Conservation (phyloP, 306 rosid species). For the Arachis hypogaea region DNA sequence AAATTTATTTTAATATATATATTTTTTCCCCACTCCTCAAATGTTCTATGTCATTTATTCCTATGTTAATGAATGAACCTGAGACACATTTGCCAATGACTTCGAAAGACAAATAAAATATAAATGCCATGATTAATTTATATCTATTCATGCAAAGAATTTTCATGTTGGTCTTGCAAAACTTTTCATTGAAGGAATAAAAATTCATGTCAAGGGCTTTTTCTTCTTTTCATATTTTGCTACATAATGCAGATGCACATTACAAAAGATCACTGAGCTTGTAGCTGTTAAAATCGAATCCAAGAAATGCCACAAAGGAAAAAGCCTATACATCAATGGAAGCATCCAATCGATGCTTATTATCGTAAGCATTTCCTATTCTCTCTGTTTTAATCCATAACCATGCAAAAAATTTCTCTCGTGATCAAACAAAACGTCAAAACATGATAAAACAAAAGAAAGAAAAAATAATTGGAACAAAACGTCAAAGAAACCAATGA, state of each 20-base stretch:
- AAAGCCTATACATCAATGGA: conserved; percentile 47
- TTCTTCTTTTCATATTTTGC: not conserved
- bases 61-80: too few species aligned
- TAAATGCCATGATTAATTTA: not conserved
- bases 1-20: too few species aligned
- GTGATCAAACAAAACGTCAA: not conserved
- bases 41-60: too few species aligned
- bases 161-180: not conserved
- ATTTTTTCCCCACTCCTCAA: too few species aligned
- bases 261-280: conserved; percentile 20
- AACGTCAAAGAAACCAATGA: not conserved
- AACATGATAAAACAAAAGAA: not conserved
- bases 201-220: not conserved
- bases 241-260: conserved; percentile 38
- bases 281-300: conserved; percentile 35
- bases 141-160: not conserved
- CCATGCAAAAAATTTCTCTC: not conserved
- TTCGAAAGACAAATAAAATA: not conserved
- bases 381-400: conserved; percentile 9
- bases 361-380: conserved; percentile 47
- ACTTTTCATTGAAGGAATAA: not conserved
- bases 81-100: not conserved
- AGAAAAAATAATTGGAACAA: not conserved
- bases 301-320: conserved; percentile 36
- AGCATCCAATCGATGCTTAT: conserved; percentile 55